phyloP scores from a whole-genome alignment of 2,329 filamentous ascomycete genomes.

The Arthrobotrys iridis region DNA sequence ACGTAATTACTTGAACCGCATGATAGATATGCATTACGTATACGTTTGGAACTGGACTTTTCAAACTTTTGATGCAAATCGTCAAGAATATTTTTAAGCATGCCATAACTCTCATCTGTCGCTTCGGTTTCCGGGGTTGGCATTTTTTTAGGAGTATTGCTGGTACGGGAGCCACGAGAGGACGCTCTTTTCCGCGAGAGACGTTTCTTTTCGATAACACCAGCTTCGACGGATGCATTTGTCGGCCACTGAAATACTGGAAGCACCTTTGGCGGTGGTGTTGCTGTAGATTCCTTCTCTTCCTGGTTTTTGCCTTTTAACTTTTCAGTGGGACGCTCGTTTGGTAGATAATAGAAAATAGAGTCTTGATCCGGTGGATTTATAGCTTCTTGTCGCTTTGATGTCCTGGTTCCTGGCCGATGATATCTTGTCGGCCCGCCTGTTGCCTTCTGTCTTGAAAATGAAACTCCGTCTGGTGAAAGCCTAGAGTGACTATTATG shows the following conservation, averaged over 20 bases:
- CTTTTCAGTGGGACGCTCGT: conserved; percentile 4
- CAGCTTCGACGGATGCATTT: conserved; percentile 4
- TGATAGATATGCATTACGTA: neutral
- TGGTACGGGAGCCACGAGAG: neutral
- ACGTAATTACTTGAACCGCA: conserved; percentile 8
- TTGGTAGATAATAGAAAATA: conserved; percentile 23
- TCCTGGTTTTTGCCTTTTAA: conserved; percentile 5
- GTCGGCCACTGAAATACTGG: conserved; percentile 41
- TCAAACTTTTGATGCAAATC: conserved; percentile 18
- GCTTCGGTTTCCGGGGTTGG: neutral
- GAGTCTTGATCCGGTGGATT: neutral
- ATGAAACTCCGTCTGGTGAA: neutral
- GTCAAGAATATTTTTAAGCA: conserved; percentile 19
- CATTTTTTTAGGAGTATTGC: neutral
- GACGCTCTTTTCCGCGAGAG: neutral
- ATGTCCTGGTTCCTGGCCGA: neutral
- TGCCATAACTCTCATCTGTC: conserved; percentile 27
- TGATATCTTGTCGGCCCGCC: neutral
- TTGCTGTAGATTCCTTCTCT: neutral
- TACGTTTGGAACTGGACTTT: neutral
- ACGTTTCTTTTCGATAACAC: conserved; percentile 14
- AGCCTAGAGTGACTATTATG: neutral
- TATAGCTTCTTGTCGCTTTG: neutral
- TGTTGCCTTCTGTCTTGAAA: too few relatives aligned
- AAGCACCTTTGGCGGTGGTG: conserved; percentile 6